Percentiles rank a stretch among this genome's conserved stretches.
phyloP scores from a whole-genome alignment of 1,139 yeast species.

The Lodderomyces beijingensis region DNA sequence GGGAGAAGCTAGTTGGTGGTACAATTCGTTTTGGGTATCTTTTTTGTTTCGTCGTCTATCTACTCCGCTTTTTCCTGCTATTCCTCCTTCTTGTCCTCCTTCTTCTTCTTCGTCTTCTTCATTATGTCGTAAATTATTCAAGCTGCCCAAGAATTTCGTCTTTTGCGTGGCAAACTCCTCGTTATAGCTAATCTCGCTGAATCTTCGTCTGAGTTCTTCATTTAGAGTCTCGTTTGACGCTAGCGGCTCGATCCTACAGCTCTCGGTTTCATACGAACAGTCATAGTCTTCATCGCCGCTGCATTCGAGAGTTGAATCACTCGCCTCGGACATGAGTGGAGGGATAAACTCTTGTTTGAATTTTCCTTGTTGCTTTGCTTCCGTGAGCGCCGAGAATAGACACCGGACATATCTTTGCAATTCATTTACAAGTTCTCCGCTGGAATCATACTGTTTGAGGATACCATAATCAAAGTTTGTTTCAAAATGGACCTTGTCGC shows the following conservation, averaged over 20 bases:
- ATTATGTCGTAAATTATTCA: constrained; percentile 33
- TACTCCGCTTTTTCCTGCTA: neutral
- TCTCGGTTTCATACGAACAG: constrained; percentile 6
- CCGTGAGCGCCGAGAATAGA: neutral
- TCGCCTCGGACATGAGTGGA: constrained; percentile 3
- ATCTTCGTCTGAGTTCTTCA: constrained; percentile 10
- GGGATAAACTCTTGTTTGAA: neutral
- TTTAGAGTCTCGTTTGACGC: constrained; percentile 12
- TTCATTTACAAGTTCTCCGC: constrained; percentile 22
- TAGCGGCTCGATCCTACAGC: constrained; percentile 9
- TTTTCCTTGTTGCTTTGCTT: neutral
- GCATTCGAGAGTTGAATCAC: constrained; percentile 14
- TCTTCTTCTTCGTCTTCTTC: constrained; percentile 15
- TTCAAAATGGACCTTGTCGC: constrained; percentile 2
- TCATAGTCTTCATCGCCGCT: constrained; percentile 11
- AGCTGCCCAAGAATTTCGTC: constrained; percentile 15
- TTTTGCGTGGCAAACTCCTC: constrained; percentile 5
- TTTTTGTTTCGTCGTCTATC: no score
- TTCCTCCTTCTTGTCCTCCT: constrained; percentile 2
- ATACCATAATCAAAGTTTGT: constrained; percentile 20
- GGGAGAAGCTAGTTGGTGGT: constrained; percentile 2
- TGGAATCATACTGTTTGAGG: constrained; percentile 10
- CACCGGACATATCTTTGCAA: constrained; percentile 26
- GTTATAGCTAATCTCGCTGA: constrained; percentile 9
- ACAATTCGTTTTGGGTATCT: neutral